phyloP scores from a whole-genome alignment of 257 asterid species.

The Paulownia fortunei region DNA sequence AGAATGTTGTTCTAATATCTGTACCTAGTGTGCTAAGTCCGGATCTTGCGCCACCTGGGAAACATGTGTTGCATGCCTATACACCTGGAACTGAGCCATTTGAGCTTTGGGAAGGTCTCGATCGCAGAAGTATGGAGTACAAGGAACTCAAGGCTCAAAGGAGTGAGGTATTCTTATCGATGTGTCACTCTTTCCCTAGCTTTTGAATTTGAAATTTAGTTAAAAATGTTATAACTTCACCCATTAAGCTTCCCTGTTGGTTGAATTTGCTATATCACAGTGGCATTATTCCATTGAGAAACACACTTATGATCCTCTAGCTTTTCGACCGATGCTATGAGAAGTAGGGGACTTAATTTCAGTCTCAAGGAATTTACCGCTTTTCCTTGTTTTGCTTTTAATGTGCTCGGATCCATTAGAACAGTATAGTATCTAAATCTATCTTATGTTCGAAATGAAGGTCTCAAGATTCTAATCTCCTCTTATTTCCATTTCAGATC shows the following conservation, averaged over 20 bases:
- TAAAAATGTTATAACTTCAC: neutral
- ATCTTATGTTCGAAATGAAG: no score
- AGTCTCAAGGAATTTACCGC: no score
- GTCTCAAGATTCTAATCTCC: neutral
- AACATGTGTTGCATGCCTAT: slow-evolving; percentile 87
- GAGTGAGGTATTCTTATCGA: slow-evolving; percentile 64
- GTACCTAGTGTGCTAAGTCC: slow-evolving; percentile 86
- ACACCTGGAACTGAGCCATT: slow-evolving; percentile 96
- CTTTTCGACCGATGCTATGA: no score
- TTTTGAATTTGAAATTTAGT: neutral
- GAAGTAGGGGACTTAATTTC: no score
- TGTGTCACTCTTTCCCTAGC: neutral
- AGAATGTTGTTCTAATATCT: slow-evolving; percentile 88
- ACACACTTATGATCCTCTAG: no score
- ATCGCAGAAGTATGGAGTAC: slow-evolving; percentile 78
- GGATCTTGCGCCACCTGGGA: slow-evolving; percentile 90
- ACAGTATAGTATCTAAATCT: no score
- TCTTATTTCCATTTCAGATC: neutral
- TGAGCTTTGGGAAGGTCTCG: slow-evolving; percentile 90
- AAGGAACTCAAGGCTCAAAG: slow-evolving; percentile 88
- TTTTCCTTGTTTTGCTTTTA: no score
- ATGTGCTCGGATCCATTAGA: no score
- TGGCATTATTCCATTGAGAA: no score
- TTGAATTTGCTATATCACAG: no score
- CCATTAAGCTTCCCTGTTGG: neutral